phyloP scores from a whole-genome alignment of 176 grass and related monocot genomes.

The Oryza glumipatula region DNA sequence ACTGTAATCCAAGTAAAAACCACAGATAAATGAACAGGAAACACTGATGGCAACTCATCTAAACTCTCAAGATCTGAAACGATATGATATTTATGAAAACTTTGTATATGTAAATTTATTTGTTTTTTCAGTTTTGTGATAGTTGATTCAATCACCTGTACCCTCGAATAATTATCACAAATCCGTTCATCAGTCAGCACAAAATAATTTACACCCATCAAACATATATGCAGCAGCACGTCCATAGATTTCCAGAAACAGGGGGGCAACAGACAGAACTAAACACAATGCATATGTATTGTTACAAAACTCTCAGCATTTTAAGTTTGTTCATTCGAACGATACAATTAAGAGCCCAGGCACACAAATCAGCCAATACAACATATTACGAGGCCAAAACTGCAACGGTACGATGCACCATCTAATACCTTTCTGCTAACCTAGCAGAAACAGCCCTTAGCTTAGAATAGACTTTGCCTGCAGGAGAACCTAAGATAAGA shows the following conservation, averaged over 20 bases:
- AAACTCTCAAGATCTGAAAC: background rate
- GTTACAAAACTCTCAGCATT: background rate
- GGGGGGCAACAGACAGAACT: no score
- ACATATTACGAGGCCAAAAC: conserved; percentile 30
- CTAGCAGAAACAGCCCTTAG: conserved; percentile 82
- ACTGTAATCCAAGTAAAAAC: no score
- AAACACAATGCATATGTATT: background rate
- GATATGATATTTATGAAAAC: no score
- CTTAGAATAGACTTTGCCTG: conserved; percentile 93
- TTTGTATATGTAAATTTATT: no score
- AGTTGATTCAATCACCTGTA: no score
- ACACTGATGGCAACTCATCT: no score
- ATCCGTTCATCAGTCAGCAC: no score
- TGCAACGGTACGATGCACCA: conserved; percentile 4
- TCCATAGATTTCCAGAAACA: background rate
- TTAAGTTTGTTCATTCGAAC: conserved; percentile 1
- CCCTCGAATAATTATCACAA: no score
- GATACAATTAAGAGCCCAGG: conserved; percentile 5
- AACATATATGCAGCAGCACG: no score
- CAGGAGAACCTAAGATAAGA: conserved; percentile 89
- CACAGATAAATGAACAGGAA: no score
- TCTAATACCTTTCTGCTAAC: conserved; percentile 73
- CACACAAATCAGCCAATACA: conserved; percentile 32
- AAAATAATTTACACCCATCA: no score
- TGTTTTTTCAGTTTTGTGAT: no score